A percentile compares a stretch with the other conserved stretches of the same genome.
Evolutionary conservation across 192 early-diverging fungal genomes (phyloP).

Genomic region (Podila epicladia): DNA sequence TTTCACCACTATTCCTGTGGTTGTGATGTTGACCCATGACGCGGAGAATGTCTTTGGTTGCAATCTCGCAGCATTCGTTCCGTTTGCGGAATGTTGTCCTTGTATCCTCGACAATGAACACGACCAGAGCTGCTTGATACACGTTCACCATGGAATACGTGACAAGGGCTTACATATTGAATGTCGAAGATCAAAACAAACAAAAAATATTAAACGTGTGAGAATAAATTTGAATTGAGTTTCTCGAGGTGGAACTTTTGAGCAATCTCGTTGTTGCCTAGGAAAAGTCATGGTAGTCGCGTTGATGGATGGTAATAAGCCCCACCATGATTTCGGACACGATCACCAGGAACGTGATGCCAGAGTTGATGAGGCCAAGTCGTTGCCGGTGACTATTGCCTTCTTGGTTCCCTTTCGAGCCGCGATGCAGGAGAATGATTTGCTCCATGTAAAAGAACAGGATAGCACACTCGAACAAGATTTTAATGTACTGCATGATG

Average conservation of each 20-base stretch:
- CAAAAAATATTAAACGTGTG: neutral
- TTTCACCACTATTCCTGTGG: neutral
- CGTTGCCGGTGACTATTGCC: conserved; percentile 31
- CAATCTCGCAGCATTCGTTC: neutral
- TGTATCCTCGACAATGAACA: conserved; percentile 46
- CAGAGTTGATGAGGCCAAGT: conserved; percentile 31
- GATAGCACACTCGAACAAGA: conserved; percentile 34
- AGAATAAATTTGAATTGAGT: neutral
- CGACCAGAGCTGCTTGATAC: conserved; percentile 26
- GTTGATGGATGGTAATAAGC: conserved; percentile 25
- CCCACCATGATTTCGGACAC: conserved; percentile 42
- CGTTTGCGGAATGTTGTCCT: conserved; percentile 32
- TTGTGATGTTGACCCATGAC: neutral
- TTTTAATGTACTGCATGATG: conserved; percentile 46
- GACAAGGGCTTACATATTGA: neutral
- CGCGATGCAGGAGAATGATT: conserved; percentile 25
- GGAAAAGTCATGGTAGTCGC: conserved; percentile 21
- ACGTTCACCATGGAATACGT: conserved; percentile 23
- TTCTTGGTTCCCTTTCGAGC: neutral
- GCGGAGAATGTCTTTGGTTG: neutral
- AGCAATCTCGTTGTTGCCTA: no score
- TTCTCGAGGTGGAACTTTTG: no score
- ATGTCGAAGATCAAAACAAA: neutral
- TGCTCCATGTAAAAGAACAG: conserved; percentile 41
- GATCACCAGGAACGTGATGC: conserved; percentile 45